Base-by-base conservation (phyloP, 495 filamentous ascomycete genomes). In the Sphaerosporella brunnea region DNA sequence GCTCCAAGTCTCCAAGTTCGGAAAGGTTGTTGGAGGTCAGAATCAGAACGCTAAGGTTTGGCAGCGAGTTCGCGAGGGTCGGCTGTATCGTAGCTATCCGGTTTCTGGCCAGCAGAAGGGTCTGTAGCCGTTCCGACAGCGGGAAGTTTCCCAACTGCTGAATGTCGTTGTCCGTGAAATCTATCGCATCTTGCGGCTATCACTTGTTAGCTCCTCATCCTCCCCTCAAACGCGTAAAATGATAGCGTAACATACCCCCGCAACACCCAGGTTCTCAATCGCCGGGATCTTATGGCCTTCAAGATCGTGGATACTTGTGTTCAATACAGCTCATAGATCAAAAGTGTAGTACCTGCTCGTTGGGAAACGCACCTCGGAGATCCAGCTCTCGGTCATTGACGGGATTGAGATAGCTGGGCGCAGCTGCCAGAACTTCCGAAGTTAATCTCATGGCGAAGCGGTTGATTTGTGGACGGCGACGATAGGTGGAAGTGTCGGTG, bases 111-210 rank as follows among this genome's bases (percentile, higher is more conserved):
- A 94, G 73, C 21, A 96, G 75, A 23, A 99, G 79, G 7, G 83
- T 88, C 39, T 71, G 75, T 50, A 96, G 68, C 37, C 92, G 81
- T 30, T 84, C 87, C 34, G 80, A 86, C 46, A 90, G 74, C n/a
- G 90, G 90, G 67, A 99, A 93, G 68, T 95, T 96, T 46, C 75
- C 76, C 44, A 99, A 73, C 26, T 77, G 66, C 43, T 80, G 75
- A 61, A 99, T 84, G 64, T 96, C 86, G 65, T 99, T 99, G 68
- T 99, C 90, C 59, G 92, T 95, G 59, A 99, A 78, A 65, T 99
- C 90, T 67, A 99, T 92, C 39, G 79, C 74, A 69, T 96, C 90
- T 73, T 93, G 85, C 15, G 73, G 72, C 73, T 78, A 35, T 54
- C 13, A 32, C 18, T n/a, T n/a, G n/a, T n/a, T n/a, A n/a, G n/a